Evolutionary conservation across 768 basidiomycete genomes (phyloP).

Genomic region (Mycena maculata): DNA sequence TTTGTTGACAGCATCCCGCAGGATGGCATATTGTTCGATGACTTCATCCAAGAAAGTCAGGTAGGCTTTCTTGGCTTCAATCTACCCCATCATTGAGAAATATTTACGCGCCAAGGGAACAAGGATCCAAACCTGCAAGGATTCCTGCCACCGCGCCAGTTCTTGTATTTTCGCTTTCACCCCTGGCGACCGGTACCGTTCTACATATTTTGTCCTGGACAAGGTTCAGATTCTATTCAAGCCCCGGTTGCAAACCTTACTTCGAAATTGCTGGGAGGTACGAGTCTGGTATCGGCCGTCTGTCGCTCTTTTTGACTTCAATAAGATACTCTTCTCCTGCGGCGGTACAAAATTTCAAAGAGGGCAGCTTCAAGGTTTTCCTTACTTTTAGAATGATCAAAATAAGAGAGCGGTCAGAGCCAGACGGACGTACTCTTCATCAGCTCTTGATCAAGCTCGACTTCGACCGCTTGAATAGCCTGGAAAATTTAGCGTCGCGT

Average conservation of each 20-base stretch:
- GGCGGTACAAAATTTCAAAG: slow-evolving; percentile 74
- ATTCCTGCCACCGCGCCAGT: slow-evolving; percentile 80
- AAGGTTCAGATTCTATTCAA: slow-evolving; percentile 7
- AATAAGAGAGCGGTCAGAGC: background rate
- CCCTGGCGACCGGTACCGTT: slow-evolving; percentile 82
- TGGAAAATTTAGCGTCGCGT: slow-evolving; percentile 42
- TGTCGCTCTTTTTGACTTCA: slow-evolving; percentile 73
- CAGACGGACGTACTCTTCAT: slow-evolving; percentile 61
- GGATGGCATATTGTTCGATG: slow-evolving; percentile 69
- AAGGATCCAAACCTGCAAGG: slow-evolving; percentile 57
- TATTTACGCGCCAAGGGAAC: background rate
- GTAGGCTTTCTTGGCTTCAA: slow-evolving; percentile 75
- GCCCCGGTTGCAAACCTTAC: slow-evolving; percentile 48
- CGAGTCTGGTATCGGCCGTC: slow-evolving; percentile 60
- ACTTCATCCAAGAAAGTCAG: slow-evolving; percentile 78
- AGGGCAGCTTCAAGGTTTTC: slow-evolving; percentile 77
- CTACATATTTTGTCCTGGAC: slow-evolving; percentile 73
- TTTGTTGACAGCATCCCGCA: slow-evolving; percentile 83
- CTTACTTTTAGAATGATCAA: slow-evolving; percentile 62
- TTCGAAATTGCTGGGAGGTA: slow-evolving; percentile 76
- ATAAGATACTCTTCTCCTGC: slow-evolving; percentile 85
- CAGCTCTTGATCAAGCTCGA: slow-evolving; percentile 80
- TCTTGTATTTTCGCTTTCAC: slow-evolving; percentile 73
- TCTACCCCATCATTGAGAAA: slow-evolving; percentile 42
- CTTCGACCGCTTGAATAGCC: slow-evolving; percentile 76